Conservation (phyloP, 148 eudicot species). For the Vaccinium corymbosum region DNA sequence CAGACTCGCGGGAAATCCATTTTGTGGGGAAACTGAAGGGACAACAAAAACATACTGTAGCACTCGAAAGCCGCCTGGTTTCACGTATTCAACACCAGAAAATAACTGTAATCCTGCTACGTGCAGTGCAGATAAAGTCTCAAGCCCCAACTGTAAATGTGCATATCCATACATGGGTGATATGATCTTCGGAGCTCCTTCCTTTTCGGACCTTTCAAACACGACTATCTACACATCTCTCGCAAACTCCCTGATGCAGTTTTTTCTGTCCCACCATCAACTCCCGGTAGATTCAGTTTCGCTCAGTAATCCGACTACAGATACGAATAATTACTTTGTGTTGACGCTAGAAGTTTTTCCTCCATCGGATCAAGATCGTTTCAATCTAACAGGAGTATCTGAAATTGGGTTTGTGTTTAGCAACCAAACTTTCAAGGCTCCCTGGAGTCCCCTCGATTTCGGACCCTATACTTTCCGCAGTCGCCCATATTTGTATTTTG, state of each 20-base stretch:
- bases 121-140: not conserved
- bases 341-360: not conserved
- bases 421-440: constrained; percentile 69
- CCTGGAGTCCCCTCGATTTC: constrained; percentile 18
- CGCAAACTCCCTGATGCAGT: not conserved
- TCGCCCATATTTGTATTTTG: constrained; percentile 26
- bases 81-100: not conserved
- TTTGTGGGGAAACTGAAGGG: constrained; percentile 28
- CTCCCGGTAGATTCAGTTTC: not conserved
- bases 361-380: constrained; percentile 3
- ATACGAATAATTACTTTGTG: not conserved
- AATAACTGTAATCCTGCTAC: not conserved
- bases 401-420: constrained; percentile 51
- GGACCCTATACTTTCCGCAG: constrained; percentile 70
- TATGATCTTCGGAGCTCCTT: not conserved
- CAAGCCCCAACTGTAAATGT: not conserved
- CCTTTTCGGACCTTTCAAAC: not conserved
- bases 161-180: not conserved
- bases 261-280: not conserved
- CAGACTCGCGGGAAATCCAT: constrained; percentile 63
- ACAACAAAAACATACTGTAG: constrained; percentile 14
- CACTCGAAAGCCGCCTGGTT: not conserved
- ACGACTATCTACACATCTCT: not conserved
- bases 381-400: constrained; percentile 7
- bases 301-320: not conserved